These are phyloP conservation scores for Phyllosticta citribraziliensis DNA, from an alignment of 2,329 filamentous ascomycete genomes.

Conservation along the genomic window DNA sequence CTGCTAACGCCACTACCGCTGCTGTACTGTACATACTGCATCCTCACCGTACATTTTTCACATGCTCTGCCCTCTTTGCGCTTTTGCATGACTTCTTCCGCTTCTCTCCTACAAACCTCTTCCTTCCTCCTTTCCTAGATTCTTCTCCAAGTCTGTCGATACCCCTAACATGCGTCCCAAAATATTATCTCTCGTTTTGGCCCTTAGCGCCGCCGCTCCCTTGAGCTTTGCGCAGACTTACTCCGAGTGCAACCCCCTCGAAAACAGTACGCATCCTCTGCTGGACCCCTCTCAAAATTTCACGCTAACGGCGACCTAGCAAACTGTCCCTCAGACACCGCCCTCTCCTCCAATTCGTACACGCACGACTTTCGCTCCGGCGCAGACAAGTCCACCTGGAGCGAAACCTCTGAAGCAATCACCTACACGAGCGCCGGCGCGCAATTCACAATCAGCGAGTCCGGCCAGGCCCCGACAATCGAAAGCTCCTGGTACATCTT, in stretches of 20 bases:
- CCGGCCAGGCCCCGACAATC: conserved; percentile 47
- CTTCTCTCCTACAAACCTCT: neutral
- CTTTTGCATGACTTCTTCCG: neutral
- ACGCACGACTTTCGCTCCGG: conserved; percentile 27
- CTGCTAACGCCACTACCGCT: neutral
- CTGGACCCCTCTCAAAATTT: conserved; percentile 11
- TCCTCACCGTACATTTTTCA: neutral
- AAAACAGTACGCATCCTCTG: conserved; percentile 1
- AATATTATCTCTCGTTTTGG: neutral
- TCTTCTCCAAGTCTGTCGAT: neutral
- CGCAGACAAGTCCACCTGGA: conserved; percentile 12
- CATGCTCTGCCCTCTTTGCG: neutral
- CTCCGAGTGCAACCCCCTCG: conserved; percentile 23
- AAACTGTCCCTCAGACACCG: conserved; percentile 23
- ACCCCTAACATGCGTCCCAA: neutral
- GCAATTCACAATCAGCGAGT: conserved; percentile 32
- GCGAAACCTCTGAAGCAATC: conserved; percentile 19
- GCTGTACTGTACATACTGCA: conserved; percentile 7
- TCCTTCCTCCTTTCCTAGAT: neutral
- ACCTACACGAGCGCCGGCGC: conserved; percentile 30
- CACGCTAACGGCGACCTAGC: neutral
- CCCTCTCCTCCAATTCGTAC: conserved; percentile 18
- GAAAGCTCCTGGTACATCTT: conserved; percentile 72
- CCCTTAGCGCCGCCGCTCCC: neutral
- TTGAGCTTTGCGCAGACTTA: conserved; percentile 22